Evolutionary conservation across 495 filamentous ascomycete species (phyloP), one percentile per base, ranked within the genome.

Genomic region (Neurospora tetrasperma): DNA sequence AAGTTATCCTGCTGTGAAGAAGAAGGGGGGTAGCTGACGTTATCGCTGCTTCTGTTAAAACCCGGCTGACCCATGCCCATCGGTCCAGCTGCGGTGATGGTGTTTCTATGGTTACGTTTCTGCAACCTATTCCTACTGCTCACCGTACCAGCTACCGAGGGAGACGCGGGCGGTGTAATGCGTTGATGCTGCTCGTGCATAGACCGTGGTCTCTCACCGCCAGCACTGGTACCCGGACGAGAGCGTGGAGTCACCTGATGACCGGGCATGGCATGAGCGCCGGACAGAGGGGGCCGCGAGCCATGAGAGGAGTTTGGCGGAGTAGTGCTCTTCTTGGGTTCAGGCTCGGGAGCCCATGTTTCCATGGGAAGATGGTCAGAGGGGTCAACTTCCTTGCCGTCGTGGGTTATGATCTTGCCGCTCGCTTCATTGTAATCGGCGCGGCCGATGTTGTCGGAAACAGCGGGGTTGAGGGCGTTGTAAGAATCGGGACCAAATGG

Each of bases 401-500:
- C 90, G 72, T 92, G 89, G 0, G 90, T 93, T 71, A 93, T 90
- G 70, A 98, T 94, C 75, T 90, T 89, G 27, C 84, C 86, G 23
- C 81, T 82, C 2, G 81, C 80, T 66, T 87, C 85, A 48, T 80
- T 78, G 70, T 82, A 86, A 69, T 84, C 81, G 4, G 76, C 71
- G n/a, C 76, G 71, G 4, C 73, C 71, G n/a, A 75, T 73, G 7
- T 75, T 80, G 11, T 80, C 75, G 4, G 84, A 75, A 0, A 86
- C 74, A 6, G 71, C 78, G 31, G 92, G 92, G 75, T 95, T 94
- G 78, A 93, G 85, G 1, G 86, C 85, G 71, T 94, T 89, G 78
- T 93, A 98, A 18, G 92, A 93, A 78, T 98, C 96, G 0, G 96
- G 96, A 20, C 91, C 92, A 77, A 97, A 98, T 0, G 96, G 94